A percentile compares a stretch with the other conserved stretches of the same genome.
phyloP scores from a whole-genome alignment of 2,329 filamentous ascomycete species.

The Hypomyces rosellus region DNA sequence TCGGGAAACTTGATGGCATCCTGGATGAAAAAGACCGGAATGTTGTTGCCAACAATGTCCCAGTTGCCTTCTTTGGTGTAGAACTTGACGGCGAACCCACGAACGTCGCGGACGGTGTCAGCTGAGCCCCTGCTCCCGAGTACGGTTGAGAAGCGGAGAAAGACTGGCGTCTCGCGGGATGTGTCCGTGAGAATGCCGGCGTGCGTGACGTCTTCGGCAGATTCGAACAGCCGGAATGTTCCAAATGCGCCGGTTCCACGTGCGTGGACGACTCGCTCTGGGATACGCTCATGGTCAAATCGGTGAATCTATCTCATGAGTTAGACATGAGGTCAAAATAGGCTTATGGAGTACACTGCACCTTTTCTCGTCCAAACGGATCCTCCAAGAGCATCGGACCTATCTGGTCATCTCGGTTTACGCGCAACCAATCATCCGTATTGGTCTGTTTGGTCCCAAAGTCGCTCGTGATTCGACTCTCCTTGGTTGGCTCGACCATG shows the following conservation, averaged over 20 bases:
- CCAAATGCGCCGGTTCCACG: constrained; percentile 65
- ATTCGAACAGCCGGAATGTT: constrained; percentile 59
- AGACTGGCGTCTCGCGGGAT: constrained; percentile 43
- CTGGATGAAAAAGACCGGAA: constrained; percentile 65
- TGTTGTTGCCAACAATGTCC: constrained; percentile 63
- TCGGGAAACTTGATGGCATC: constrained; percentile 62
- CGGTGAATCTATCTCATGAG: constrained; percentile 51
- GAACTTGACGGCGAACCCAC: constrained; percentile 55
- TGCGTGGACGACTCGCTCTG: constrained; percentile 64
- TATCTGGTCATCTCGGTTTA: constrained; percentile 53
- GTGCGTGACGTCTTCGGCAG: constrained; percentile 60
- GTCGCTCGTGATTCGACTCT: constrained; percentile 65
- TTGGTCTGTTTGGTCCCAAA: constrained; percentile 67
- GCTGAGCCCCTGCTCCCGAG: constrained; percentile 68
- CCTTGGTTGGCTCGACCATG: constrained; percentile 51
- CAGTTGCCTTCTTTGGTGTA: constrained; percentile 68
- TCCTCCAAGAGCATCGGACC: constrained; percentile 69
- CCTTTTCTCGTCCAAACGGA: constrained; percentile 66
- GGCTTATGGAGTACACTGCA: constrained; percentile 24
- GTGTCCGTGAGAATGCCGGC: constrained; percentile 54
- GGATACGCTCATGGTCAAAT: constrained; percentile 60
- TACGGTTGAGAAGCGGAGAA: constrained; percentile 67
- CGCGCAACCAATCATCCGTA: constrained; percentile 72
- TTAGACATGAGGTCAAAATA: not conserved
- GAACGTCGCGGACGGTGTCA: constrained; percentile 80